Base-by-base conservation (phyloP, 768 basidiomycete species). In the Mycena pura region DNA sequence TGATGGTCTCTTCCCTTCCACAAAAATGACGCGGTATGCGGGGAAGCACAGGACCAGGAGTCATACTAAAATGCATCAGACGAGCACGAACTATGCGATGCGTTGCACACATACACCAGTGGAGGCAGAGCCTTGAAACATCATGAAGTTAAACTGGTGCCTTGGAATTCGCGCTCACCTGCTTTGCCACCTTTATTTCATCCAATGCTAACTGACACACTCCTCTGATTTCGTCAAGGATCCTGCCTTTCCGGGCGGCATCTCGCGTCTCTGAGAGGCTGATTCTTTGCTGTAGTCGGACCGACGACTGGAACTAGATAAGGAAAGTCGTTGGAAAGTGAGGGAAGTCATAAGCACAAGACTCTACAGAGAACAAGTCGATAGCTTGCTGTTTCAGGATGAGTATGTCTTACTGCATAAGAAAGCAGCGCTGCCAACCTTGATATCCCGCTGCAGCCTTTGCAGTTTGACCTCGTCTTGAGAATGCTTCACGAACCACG, bases 171-270 rank as follows among this genome's bases (percentile, higher is more conserved):
- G 19, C 34, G 11, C 50, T 50, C 50, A 64, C 66, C 63, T 57
- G 58, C 25, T 64, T 64, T 32, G 43, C 57, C 29, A 44, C 41
- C 48, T 62, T 67, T 46, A 67, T 61, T 57, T 64, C 51, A 13
- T 60, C 56, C 62, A 67, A 60, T 41, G 62, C 54, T 28, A 24
- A 24, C 46, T 62, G 54, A 47, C 56, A 55, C 46, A 67, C 66
- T 56, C 59, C 59, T 53, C 29, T 57, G 56, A 67, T 67, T 54
- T 64, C 63, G 54, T 64, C 59, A 52, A 67, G 51, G 44, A 67
- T 56, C 45, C 56, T 46, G 27, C 32, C 51, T 52, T 62, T 62
- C 15, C 64, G 64, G 45, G 50, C 52, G 25, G 56, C 56, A 55
- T 59, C 56, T 36, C 46, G 29, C 32, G 60, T 39, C 27, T 58